Percentiles rank a stretch among this genome's conserved stretches.
These are phyloP conservation scores for Fusarium neocosmosporiellum DNA, from an alignment of 2,329 filamentous ascomycete genomes.

Conservation along the genomic window DNA sequence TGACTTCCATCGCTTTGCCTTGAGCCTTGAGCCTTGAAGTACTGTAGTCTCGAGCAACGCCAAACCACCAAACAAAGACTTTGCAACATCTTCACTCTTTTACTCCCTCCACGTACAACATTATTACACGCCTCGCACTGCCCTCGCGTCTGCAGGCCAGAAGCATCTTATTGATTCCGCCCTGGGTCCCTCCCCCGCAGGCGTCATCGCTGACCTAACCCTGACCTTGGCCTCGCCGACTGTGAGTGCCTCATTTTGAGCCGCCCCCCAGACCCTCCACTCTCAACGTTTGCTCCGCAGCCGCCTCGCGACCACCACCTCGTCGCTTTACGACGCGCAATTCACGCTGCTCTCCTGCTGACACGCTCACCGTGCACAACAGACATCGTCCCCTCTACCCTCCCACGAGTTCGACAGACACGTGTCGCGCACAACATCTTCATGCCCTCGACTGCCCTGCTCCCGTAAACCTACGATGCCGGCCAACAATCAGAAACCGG, in stretches of 20 bases:
- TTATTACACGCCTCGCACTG: constrained; percentile 15
- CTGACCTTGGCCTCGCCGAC: constrained; percentile 46
- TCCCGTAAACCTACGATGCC: constrained; percentile 58
- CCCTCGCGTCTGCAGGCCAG: constrained; percentile 21
- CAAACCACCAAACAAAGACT: constrained; percentile 36
- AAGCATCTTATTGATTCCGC: constrained; percentile 30
- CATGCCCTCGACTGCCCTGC: constrained; percentile 52
- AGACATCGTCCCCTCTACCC: constrained; percentile 24
- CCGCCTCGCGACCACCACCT: constrained; percentile 31
- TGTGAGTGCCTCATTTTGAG: constrained; percentile 53
- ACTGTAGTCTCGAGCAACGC: constrained; percentile 35
- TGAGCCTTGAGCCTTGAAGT: constrained; percentile 34
- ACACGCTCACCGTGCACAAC: constrained; percentile 32
- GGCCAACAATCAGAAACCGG: constrained; percentile 64
- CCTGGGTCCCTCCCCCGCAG: constrained; percentile 43
- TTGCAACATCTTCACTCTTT: constrained; percentile 18
- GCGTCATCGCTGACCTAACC: constrained; percentile 55
- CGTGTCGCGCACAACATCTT: constrained; percentile 49
- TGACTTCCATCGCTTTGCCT: constrained; percentile 47
- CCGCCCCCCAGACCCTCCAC: constrained; percentile 44
- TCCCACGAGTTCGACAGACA: constrained; percentile 40
- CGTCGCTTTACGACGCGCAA: constrained; percentile 35
- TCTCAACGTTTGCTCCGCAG: constrained; percentile 38
- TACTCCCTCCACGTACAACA: constrained; percentile 17
- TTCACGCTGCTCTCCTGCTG: constrained; percentile 32